A percentile compares a stretch with the other conserved stretches of the same genome.
Conservation (phyloP, 345 rosid species). For the Eutrema japonicum region DNA sequence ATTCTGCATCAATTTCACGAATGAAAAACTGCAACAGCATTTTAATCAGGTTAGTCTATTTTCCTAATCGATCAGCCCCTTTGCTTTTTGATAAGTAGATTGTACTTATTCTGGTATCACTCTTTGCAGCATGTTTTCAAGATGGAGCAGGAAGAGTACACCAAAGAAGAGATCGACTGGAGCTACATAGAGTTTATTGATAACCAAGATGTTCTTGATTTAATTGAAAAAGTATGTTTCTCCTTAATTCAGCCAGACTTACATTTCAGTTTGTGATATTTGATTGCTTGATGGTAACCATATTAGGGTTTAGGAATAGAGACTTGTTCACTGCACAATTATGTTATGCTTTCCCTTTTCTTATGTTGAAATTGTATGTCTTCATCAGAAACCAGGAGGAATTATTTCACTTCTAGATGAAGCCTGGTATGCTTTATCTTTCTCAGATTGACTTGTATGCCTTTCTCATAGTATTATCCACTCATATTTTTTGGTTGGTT, state of each 20-base stretch:
- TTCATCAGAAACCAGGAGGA: conserved; percentile 88
- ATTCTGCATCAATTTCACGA: conserved; percentile 92
- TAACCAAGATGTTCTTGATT: conserved; percentile 86
- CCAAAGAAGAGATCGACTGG: conserved; percentile 87
- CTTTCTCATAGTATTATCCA: conserved; percentile 39
- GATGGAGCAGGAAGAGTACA: conserved; percentile 94
- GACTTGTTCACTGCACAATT: conserved; percentile 15
- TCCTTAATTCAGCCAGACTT: conserved; percentile 14
- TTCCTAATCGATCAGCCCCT: conserved; percentile 6
- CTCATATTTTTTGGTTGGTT: conserved; percentile 38
- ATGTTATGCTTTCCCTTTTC: conserved; percentile 27
- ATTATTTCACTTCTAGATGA: conserved; percentile 91
- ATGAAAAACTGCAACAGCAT: conserved; percentile 94
- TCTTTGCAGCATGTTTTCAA: conserved; percentile 85
- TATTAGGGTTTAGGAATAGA: conserved; percentile 19
- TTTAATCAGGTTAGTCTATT: conserved; percentile 72
- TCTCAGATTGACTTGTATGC: conserved; percentile 37
- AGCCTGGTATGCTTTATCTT: conserved; percentile 71
- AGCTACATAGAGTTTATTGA: conserved; percentile 92
- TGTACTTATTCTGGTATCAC: conserved; percentile 24
- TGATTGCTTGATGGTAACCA: conserved; percentile 10
- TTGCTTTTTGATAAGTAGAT: conserved; percentile 20
- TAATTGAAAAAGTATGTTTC: conserved; percentile 72
- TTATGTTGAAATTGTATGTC: conserved; percentile 28
- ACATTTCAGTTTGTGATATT: conserved; percentile 28